These are phyloP conservation scores for Phytophthora tentaculata DNA, from an alignment of 352 stramenopile species.

Conservation along the genomic window DNA sequence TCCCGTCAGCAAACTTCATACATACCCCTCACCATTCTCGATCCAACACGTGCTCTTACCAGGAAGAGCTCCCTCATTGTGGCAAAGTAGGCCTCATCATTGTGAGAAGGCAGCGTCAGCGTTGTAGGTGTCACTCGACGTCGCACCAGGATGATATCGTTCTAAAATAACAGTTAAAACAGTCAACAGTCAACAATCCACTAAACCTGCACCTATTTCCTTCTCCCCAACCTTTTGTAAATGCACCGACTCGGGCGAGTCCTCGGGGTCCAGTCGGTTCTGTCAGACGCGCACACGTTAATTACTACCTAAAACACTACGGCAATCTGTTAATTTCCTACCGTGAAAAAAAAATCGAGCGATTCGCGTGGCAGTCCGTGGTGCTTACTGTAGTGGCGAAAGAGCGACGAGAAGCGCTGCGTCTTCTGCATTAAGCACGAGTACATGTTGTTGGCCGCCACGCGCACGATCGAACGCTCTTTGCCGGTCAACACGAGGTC, in stretches of 20 bases:
- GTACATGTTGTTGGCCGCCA: constrained; percentile 89
- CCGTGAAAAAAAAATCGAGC: constrained; percentile 98
- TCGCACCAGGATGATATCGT: constrained; percentile 87
- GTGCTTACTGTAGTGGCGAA: constrained; percentile 99
- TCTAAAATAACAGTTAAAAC: constrained; percentile 43
- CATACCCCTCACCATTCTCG: not conserved
- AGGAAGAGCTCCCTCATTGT: constrained; percentile 79
- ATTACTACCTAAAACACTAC: not conserved
- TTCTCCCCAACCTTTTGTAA: constrained; percentile 71
- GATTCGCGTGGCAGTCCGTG: constrained; percentile 96
- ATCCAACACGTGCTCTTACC: constrained; percentile 28
- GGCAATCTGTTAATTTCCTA: constrained; percentile 19
- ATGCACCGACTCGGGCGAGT: constrained; percentile 86
- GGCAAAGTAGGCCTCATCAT: constrained; percentile 76
- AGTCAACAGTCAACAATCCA: constrained; percentile 1
- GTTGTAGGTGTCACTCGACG: constrained; percentile 49
- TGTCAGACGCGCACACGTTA: constrained; percentile 23
- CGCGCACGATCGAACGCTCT: constrained; percentile 84
- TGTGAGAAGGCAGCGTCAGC: constrained; percentile 55
- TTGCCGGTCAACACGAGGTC: constrained; percentile 80
- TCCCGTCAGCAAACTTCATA: not conserved
- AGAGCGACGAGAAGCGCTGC: constrained; percentile 97
- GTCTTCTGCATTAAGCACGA: constrained; percentile 98
- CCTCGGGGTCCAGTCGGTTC: constrained; percentile 81
- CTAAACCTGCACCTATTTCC: not conserved